Base-by-base conservation (phyloP, 1,284 basidiomycete species). In the Pyrrhoderma lamaoense region DNA sequence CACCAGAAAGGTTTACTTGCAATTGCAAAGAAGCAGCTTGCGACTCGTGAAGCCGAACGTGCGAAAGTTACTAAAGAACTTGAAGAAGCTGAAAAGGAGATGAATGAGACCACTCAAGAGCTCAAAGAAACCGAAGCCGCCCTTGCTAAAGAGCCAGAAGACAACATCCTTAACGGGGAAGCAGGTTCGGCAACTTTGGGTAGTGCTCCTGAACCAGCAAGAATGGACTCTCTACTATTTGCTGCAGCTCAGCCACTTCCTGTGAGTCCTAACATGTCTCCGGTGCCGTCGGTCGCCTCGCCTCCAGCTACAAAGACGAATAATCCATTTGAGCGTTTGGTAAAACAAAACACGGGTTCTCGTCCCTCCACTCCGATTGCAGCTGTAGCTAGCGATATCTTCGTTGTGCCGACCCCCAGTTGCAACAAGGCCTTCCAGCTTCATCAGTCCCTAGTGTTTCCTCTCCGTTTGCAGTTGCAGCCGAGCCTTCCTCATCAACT, bases 1-100 rank as follows among this genome's bases (percentile, higher is more conserved):
- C 92, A 96, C 65, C 93, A 98, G 68, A 96, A 93, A 67, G 96
- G 95, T 11, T 74, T 96, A 52, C 76, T 94, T 13, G 93, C 93
- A 2, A 96, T 99, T 64, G 88, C 90, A 8, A 88, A 87, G 72
- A 99, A 99, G 69, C 96, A 99, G 70, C 73, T 99, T 19, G 80
- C 78, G 13, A 82, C 88, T 0, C 88, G 90, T 46, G 94, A 98
- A 67, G 72, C 75, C 0, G 88, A 93, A 58, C 80, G 79, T 50
- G 79, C 77, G 11, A 85, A 82, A 61, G 73, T 75, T 1, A 80
- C 85, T 58, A 79, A 80, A 61, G 92, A 95, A 59, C 67, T 86
- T 5, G 76, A 79, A 57, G 86, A 85, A 45, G 78, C 79, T 0
- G 67, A 74, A 43, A 69, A 66, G 1, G 85, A 89, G 61, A 67